Evolutionary conservation across 225 moss, liverwort and hornwort genomes (phyloP), one percentile per base, ranked within the genome.

Genomic region (Anthoceros angustus): DNA sequence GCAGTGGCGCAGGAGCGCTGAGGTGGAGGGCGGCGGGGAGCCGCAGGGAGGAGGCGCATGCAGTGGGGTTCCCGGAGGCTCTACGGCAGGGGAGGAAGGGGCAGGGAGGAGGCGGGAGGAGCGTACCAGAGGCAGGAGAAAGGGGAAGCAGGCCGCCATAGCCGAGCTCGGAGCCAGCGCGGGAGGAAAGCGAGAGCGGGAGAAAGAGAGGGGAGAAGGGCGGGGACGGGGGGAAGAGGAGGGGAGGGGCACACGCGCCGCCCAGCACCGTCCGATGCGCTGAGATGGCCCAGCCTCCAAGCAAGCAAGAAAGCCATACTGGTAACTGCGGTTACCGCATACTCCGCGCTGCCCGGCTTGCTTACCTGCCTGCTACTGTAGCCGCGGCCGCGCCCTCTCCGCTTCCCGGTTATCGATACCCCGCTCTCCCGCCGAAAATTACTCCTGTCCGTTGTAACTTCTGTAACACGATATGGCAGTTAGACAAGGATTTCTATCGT

Each of bases 181-280:
- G 49, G 49, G 49, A 50, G 49, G 14, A 20, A 50, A 50, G n/a
- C 49, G 49, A 50, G 49, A 50, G 49, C 49, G 49, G 49, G 49
- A 50, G 49, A 50, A 50, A 50, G 49, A 50, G 49, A 50, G 49
- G 49, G 49, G 49, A 50, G 49, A 20, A 50, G 20, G 49, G 49
- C 7, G 49, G 49, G 49, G 49, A 50, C 49, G 49, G 49, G 49
- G 49, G 49, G 49, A 50, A 50, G 49, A 50, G n/a, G n/a, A n/a
- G n/a, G n/a, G 49, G 49, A 50, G 49, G 20, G 49, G 49, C 49
- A 50, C 49, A 50, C 49, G 49, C 49, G 49, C 49, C 49, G 49
- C 49, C 49, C 49, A 14, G 49, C 49, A 50, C 49, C 49, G 49
- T 50, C 49, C 49, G 49, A 50, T 50, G 5, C 49, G 7, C 49